Evolutionary conservation across 768 basidiomycete species (phyloP), one percentile per base, ranked within the genome.

Genomic region (Udeniomyces megalosporus): DNA sequence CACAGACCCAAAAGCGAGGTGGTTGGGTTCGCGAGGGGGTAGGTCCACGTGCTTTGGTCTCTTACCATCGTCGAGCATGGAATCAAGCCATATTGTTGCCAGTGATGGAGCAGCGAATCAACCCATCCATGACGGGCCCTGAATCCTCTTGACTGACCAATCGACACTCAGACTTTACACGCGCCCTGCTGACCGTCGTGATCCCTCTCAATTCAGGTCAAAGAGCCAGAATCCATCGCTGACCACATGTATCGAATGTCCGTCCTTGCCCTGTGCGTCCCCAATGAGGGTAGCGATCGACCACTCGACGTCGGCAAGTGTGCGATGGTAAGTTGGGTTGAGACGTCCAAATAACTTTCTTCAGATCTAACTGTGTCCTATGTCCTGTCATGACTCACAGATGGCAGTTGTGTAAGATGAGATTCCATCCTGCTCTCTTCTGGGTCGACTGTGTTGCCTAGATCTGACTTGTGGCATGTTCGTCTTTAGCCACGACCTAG

Each of bases 11-110:
- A 70, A 93, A 91, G 72, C 80, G 93, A 10, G 95, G 91, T 0
- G 93, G 93, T 65, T 99, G 92, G 93, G 80, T 91, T 34, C 79
- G 92, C 67, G 80, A 89, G 69, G 80, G 85, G 48, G 86, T 87
- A 67, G 61, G 79, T 64, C 38, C 42, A 8, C 60, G 12, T 60
- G 17, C 49, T 20, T 51, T 29, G 1, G 11, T 24, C 35, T 55
- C 24, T 38, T 7, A 24, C 2, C 10, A 12, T 10, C 24, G 8
- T 11, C 10, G 2, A 11, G 26, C 32, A n/a, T n/a, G n/a, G n/a
- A n/a, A n/a, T n/a, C n/a, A n/a, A n/a, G n/a, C n/a, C n/a, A n/a
- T n/a, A n/a, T n/a, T n/a, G n/a, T 35, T 20, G 1, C 10, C 38
- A 42, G 8, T 42, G 38, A 17, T 42, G 38, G 10, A 17, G 38